Base-by-base conservation (phyloP, 495 filamentous ascomycete species). In the Xylaria acuta region DNA sequence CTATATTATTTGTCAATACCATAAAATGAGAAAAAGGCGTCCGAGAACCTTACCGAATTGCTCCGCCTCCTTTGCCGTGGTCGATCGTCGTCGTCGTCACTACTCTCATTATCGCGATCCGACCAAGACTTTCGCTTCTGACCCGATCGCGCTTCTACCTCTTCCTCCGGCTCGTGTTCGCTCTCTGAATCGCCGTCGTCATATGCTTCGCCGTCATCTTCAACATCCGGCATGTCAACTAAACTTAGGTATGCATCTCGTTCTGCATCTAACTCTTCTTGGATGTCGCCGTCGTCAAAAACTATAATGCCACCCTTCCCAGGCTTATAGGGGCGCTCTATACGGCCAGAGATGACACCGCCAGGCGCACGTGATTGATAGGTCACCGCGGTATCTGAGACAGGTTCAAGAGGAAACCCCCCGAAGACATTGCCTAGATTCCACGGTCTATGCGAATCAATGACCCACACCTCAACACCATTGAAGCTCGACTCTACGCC, bases 261-360 rank as follows among this genome's bases (percentile, higher is more conserved):
- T 82, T 98, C 94, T 25, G 81, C 84, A 41, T 73, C 74, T 54
- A 98, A 80, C n/a, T 95, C 94, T 66, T 95, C 93, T 73, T 95
- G 92, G 58, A 99, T 96, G 81, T 99, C 96, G 20, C 95, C 97
- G 80, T 98, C 97, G 76, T 98, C 97, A 80, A 93, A 96, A 6
- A 97, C 94, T 68, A 97, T 86, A 72, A 97, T 93, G 0, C 94
- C 94, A 36, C 94, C 94, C 71, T 87, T 90, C 43, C 93, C 93
- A 22, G 91, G 90, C 73, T 87, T 87, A 78, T 95, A 97, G 1
- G 85, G 80, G n/a, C 86, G 84, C 41, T 87, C 86, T 38, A 97
- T 89, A 65, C 88, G 88, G 0, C 96, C 96, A 69, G 85, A 89
- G 71, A 76, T 85, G n/a, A 88, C 80, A 40, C 85, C 86, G 4